Evolutionary conservation across 306 rosid genomes (phyloP).

Genomic region (Begonia loranthoides): DNA sequence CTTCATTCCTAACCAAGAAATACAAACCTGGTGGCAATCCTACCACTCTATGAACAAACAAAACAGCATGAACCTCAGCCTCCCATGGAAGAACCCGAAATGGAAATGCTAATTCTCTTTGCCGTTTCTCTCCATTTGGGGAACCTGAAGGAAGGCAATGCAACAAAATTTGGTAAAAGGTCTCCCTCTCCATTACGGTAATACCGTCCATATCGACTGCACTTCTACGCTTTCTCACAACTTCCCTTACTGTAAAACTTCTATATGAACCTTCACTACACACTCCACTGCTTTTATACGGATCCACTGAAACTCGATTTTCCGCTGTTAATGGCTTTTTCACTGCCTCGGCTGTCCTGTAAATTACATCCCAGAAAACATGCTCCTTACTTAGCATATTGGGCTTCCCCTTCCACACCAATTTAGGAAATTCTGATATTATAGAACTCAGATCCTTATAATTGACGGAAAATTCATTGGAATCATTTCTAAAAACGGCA

Average conservation of each 20-base stretch:
- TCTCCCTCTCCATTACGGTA: constrained; percentile 42
- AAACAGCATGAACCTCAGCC: constrained; percentile 78
- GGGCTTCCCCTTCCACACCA: constrained; percentile 73
- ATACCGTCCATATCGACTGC: constrained; percentile 93
- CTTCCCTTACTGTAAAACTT: constrained; percentile 50
- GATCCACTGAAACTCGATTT: constrained; percentile 23
- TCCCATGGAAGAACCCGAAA: constrained; percentile 76
- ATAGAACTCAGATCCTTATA: constrained; percentile 42
- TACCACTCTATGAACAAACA: constrained; percentile 85
- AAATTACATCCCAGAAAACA: constrained; percentile 78
- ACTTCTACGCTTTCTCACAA: constrained; percentile 79
- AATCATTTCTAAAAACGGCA: constrained; percentile 50
- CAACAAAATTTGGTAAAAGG: constrained; percentile 68
- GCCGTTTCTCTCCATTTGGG: constrained; percentile 32
- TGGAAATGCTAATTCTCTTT: constrained; percentile 44
- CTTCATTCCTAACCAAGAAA: constrained; percentile 77
- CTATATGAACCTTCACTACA: constrained; percentile 34
- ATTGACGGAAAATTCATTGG: constrained; percentile 36
- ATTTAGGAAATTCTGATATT: constrained; percentile 28
- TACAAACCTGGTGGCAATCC: constrained; percentile 72
- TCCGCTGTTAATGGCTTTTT: constrained; percentile 43
- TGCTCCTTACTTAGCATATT: constrained; percentile 83
- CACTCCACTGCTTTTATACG: constrained; percentile 49
- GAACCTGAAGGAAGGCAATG: constrained; percentile 93
- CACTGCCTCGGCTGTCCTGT: constrained; percentile 58